Conservation (phyloP, 1,284 basidiomycete species). For the Heterobasidion irregulare region DNA sequence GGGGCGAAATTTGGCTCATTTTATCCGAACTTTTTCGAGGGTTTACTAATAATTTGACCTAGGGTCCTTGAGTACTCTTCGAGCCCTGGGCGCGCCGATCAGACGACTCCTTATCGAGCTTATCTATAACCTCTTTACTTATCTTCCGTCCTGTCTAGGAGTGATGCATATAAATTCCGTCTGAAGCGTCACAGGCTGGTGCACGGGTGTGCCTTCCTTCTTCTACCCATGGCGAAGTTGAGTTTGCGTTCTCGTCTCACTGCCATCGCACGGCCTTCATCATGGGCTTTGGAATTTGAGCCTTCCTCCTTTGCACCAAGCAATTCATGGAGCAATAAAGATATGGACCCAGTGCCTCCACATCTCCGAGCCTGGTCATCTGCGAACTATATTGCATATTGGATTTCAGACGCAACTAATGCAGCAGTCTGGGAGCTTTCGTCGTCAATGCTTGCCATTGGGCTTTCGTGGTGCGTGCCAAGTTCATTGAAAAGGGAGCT, state of each 20-base stretch:
- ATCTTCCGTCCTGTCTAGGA: neutral
- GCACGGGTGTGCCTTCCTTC: neutral
- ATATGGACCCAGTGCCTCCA: conserved; percentile 65
- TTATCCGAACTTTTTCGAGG: no score
- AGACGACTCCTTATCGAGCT: neutral
- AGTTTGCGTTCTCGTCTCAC: neutral
- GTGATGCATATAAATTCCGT: neutral
- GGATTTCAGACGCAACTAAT: conserved; percentile 57
- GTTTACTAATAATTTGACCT: no score
- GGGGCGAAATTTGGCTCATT: no score
- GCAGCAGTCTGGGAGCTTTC: conserved; percentile 36
- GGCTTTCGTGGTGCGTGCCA: conserved; percentile 46
- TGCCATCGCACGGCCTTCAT: conserved; percentile 11
- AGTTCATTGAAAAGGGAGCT: neutral
- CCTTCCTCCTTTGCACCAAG: conserved; percentile 43
- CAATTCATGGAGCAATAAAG: conserved; percentile 59
- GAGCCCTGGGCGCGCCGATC: neutral
- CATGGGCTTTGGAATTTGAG: conserved; percentile 40
- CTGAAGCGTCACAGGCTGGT: neutral
- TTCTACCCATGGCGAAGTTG: neutral
- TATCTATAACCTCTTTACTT: neutral
- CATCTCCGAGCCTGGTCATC: conserved; percentile 54
- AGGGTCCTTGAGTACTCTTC: neutral
- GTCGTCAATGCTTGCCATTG: conserved; percentile 58
- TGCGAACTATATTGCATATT: conserved; percentile 54